Evolutionary conservation across 306 rosid species (phyloP), one percentile per base, ranked within the genome.

Genomic region (Trifolium subterraneum): DNA sequence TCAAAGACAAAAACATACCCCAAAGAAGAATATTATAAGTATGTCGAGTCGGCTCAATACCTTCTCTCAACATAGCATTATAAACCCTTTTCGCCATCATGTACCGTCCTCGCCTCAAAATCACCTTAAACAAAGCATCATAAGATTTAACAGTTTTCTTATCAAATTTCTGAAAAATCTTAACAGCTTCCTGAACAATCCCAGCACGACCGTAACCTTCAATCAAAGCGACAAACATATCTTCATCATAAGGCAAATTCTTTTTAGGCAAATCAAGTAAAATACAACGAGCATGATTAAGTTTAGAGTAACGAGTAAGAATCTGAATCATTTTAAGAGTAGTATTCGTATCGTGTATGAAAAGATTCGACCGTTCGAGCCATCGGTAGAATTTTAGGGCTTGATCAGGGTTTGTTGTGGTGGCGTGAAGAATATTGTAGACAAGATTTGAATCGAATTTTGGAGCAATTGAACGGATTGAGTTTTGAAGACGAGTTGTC

Each of bases 61-160:
- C 96, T 64, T 94, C 98, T 38, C 80, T 80, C 58, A 94, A 52
- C 97, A 91, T 90, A 0, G 91, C 85, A 79, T 94, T 91, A 14
- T 89, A 91, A 78, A 89, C 83, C 83, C 96, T 86, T 76, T 90
- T 94, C 0, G 91, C 97, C 98, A 94, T 94, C 97, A 90, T 87
- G 72, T 91, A 90, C 44, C 97, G 70, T 10, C 97, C 96, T 18
- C 90, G 45, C 29, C 91, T 84, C 38, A 94, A 15, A 73, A 94
- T 90, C 19, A 87, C 92, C 87, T 87, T 91, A 66, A 86, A 94
- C 50, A 94, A 71, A n/a, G 91, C 82, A 76, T 91, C 95, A 48
- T 94, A 90, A 2, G 89, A 87, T 15, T 88, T 88, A 2, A 84
- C 45, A 14, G 86, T 87, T 83, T 87, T 33, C 8, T 63, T 22